Evolutionary conservation across 2,329 filamentous ascomycete species (phyloP), one percentile per base, ranked within the genome.

Genomic region (Cytospora piceae): DNA sequence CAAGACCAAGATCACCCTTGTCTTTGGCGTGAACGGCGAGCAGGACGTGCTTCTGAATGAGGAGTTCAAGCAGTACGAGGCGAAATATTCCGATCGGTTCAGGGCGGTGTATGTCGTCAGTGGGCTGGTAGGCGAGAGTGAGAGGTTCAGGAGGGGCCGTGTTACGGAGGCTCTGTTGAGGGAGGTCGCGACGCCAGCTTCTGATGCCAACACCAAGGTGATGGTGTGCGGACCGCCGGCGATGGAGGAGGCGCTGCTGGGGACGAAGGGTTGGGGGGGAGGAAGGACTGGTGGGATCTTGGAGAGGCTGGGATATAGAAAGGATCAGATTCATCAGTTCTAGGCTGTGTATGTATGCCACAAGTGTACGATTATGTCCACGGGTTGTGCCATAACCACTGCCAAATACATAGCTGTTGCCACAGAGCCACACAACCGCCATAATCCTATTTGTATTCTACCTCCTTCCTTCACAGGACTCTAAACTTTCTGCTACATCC

Each of bases 141-240:
- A 56, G 1, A 37, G 42, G 46, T 64, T 67, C 54, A 58, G 67
- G 11, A 85, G 82, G 72, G 89, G 89, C 0, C 84, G 84, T 65
- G 80, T 92, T 11, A 85, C 83, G 2, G 82, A 80, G 72, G 79
- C 83, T 64, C 70, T 91, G 39, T 71, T 92, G 65, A 74, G 80
- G 68, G 79, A 85, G 68, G 79, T 85, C 15, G 75, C 77, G 7
- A 73, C 79, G 8, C 72, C 70, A n/a, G 71, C 75, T 3, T 71
- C 67, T 2, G 68, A 68, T 11, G 63, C 60, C 4, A 77, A 81
- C 34, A 79, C 78, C 2, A 89, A 89, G 75, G 85, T 92, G 0
- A 88, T 91, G 71, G 79, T 92, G 1, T 91, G 88, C 72, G 89
- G 90, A 0, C 90, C 90, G 22, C 87, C 88, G 1, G 80, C 81